Percentiles rank a stretch among this genome's conserved stretches.
phyloP scores from a whole-genome alignment of 768 basidiomycete genomes.

The Leccinum disarticulatum region DNA sequence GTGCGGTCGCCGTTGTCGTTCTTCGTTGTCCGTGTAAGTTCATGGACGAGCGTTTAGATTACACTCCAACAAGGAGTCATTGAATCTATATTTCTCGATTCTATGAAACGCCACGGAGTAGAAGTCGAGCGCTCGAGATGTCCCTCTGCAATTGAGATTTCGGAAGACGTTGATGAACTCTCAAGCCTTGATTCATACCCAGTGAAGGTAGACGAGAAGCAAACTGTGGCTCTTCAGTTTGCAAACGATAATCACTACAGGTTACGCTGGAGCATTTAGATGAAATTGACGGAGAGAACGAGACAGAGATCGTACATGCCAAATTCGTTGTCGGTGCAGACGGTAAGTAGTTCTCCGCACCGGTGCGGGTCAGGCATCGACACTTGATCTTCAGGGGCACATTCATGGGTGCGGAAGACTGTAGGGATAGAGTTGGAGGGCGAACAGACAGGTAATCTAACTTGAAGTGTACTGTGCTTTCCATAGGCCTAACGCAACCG shows the following conservation, averaged over 20 bases:
- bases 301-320: constrained; percentile 34
- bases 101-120: constrained; percentile 32
- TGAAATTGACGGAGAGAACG: constrained; percentile 27
- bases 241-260: constrained; percentile 8
- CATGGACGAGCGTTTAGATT: constrained; percentile 18
- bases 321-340: constrained; percentile 40
- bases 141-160: constrained; percentile 34
- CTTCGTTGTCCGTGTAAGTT: neutral
- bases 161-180: constrained; percentile 39
- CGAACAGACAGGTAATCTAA: constrained; percentile 42
- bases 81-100: constrained; percentile 42
- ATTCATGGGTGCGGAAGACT: constrained; percentile 47
- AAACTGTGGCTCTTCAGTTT: neutral
- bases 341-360: constrained; percentile 18
- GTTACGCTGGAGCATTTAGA: constrained; percentile 26
- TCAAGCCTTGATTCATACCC: constrained; percentile 30
- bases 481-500: neutral
- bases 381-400: constrained; percentile 33
- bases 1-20: constrained; percentile 31
- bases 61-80: constrained; percentile 44
- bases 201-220: constrained; percentile 24
- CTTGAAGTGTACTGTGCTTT: neutral
- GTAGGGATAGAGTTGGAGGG: constrained; percentile 47
- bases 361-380: neutral
- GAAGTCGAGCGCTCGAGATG: constrained; percentile 37